Evolutionary conservation across 2,329 filamentous ascomycete genomes (phyloP).

Genomic region (Penicillium digitatum): DNA sequence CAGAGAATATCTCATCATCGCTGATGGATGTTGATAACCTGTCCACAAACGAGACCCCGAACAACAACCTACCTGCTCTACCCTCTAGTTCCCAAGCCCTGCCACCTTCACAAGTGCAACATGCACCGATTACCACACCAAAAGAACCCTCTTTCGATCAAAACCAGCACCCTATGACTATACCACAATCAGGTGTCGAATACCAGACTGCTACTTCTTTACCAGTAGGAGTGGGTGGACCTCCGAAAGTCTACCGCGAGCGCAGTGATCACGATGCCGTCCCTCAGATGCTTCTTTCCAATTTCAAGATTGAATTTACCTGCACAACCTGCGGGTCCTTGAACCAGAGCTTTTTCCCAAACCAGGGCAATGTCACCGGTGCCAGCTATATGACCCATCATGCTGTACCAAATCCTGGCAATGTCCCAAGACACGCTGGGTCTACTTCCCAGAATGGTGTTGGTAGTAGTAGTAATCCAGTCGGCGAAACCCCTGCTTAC

Average conservation of each 20-base stretch:
- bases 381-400: slow-evolving; percentile 28
- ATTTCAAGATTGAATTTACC: slow-evolving; percentile 42
- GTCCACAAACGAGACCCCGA: slow-evolving; percentile 21
- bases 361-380: slow-evolving; percentile 36
- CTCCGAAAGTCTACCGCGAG: slow-evolving; percentile 25
- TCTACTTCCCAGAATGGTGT: slow-evolving; percentile 20
- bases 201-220: slow-evolving; percentile 19
- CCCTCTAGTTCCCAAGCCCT: slow-evolving; percentile 22
- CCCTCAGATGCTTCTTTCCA: slow-evolving; percentile 33
- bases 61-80: slow-evolving; percentile 17
- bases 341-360: slow-evolving; percentile 40
- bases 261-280: slow-evolving; percentile 25
- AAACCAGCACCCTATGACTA: slow-evolving; percentile 21
- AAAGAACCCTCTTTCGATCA: slow-evolving; percentile 22
- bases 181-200: slow-evolving; percentile 25
- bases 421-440: slow-evolving; percentile 17
- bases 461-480: slow-evolving; percentile 12
- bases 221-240: slow-evolving; percentile 18
- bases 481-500: slow-evolving; percentile 24
- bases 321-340: slow-evolving; percentile 38
- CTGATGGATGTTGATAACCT: slow-evolving; percentile 29
- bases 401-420: slow-evolving; percentile 17
- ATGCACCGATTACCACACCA: slow-evolving; percentile 23
- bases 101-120: slow-evolving; percentile 20
- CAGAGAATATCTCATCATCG: slow-evolving; percentile 26